A percentile compares a stretch with the other conserved stretches of the same genome.
Evolutionary conservation across 176 grass and related monocot species (phyloP).

Genomic region (Phoenix dactylifera): DNA sequence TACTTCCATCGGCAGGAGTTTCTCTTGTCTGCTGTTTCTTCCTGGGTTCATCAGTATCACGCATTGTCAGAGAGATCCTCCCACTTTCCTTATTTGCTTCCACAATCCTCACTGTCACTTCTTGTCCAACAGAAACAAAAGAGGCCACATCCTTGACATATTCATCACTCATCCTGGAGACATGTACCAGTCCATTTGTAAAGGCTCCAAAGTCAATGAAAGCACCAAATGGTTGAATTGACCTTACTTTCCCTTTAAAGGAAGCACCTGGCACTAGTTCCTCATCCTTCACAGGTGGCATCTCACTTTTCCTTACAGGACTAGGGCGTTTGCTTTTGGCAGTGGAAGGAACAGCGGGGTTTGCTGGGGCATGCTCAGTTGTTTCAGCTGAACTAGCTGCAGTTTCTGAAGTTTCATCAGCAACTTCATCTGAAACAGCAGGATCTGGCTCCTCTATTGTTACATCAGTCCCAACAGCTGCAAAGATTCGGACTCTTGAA

Average conservation of each 20-base stretch:
- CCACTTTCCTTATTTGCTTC: slow-evolving; percentile 58
- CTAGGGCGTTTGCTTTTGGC: slow-evolving; percentile 35
- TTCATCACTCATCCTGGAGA: slow-evolving; percentile 70
- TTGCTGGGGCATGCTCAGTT: slow-evolving; percentile 20
- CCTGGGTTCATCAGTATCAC: slow-evolving; percentile 35
- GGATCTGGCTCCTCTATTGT: slow-evolving; percentile 47
- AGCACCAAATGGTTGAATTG: slow-evolving; percentile 81
- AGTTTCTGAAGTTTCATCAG: slow-evolving; percentile 32
- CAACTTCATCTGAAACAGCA: slow-evolving; percentile 38
- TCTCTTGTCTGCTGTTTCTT: slow-evolving; percentile 40
- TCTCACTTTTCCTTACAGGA: slow-evolving; percentile 47
- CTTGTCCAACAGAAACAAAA: slow-evolving; percentile 76
- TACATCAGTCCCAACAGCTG: slow-evolving; percentile 51
- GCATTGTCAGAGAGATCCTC: slow-evolving; percentile 85
- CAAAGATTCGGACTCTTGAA: slow-evolving; percentile 33
- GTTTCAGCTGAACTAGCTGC: slow-evolving; percentile 28
- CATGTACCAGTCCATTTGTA: slow-evolving; percentile 82
- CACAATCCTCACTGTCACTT: slow-evolving; percentile 74
- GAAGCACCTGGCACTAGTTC: slow-evolving; percentile 72
- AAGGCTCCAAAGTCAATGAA: slow-evolving; percentile 89
- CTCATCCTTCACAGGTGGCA: slow-evolving; percentile 60
- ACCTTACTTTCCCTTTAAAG: slow-evolving; percentile 73
- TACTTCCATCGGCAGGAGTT: slow-evolving; percentile 26
- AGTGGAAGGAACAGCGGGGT: slow-evolving; percentile 4
- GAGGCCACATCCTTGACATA: slow-evolving; percentile 80